Evolutionary conservation across 2,329 filamentous ascomycete genomes (phyloP), one percentile per base, ranked within the genome.

Genomic region (Calonectria pseudoturangicola): DNA sequence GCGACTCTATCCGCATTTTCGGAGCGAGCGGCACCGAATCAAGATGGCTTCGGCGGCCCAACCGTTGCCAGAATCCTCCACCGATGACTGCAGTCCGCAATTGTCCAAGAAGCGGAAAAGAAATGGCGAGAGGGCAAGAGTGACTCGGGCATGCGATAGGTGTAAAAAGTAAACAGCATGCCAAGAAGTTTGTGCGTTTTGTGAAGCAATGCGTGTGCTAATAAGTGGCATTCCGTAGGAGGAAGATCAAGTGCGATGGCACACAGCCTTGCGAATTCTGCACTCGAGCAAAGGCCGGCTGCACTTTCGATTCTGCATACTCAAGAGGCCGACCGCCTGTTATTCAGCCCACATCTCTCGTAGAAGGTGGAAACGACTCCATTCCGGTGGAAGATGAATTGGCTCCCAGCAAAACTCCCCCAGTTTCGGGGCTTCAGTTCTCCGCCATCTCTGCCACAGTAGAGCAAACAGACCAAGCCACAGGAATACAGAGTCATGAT

Each of bases 181-280:
- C 33, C 33, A 2, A 30, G 45, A 21, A 30, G 33, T 27, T 18
- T 25, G 21, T 30, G 28, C 47, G 13, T 21, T 10, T 4, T 47
- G 6, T 47, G 4, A 58, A 13, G 27, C 27, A 33, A 70, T 60
- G 33, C 1, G 30, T 21, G 9, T 2, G 71, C 75, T 79, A 72
- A 79, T 68, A 47, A 33, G 13, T 51, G 15, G 27, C 45, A 4
- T 47, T 41, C 30, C 9, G 12, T 48, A 80, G 78, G 58, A 67
- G 77, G 41, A 80, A 80, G 68, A 80, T 80, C 60, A 78, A 78
- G 9, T 80, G 78, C 50, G 74, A 78, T 69, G 78, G 78, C 41
- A 72, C 73, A 10, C 76, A 78, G 56, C 78, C 78, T n/a, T 80
- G 78, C 56, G 77, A 73, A 47, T 79, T 80, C 16, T 80, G 77